Percentiles rank a stretch among this genome's conserved stretches.
These are phyloP conservation scores for Pontederia paniculata DNA, from an alignment of 176 grass and related monocot genomes.

Conservation along the genomic window DNA sequence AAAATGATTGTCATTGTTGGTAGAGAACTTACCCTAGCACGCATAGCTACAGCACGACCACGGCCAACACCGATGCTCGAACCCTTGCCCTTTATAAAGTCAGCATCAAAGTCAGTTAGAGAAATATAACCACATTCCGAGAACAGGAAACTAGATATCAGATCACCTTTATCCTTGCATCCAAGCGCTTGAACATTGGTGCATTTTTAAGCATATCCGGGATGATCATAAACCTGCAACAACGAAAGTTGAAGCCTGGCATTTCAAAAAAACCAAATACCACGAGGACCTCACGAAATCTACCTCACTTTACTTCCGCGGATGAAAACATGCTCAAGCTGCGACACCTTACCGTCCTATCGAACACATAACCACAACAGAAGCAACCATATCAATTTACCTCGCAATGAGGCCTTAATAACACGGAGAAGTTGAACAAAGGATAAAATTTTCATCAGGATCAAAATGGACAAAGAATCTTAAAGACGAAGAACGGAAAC, in stretches of 20 bases:
- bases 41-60: constrained; percentile 47
- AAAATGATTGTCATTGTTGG: background rate
- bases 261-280: background rate
- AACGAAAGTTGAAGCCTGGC: background rate
- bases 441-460: too few relatives aligned
- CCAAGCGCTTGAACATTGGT: constrained; percentile 45
- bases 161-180: constrained; percentile 34
- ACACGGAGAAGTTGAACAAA: too few relatives aligned
- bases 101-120: background rate
- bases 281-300: background rate
- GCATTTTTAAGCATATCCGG: constrained; percentile 68
- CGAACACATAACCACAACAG: background rate
- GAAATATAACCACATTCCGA: background rate
- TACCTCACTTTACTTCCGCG: constrained; percentile 52
- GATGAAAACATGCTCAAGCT: constrained; percentile 51
- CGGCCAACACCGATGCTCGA: constrained; percentile 62
- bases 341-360: constrained; percentile 50
- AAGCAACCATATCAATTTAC: constrained; percentile 5
- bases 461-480: background rate
- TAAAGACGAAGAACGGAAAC: background rate
- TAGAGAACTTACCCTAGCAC: constrained; percentile 34
- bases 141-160: background rate
- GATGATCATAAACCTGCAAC: constrained; percentile 50
- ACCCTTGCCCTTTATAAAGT: constrained; percentile 38
- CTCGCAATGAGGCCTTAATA: too few relatives aligned